Conservation (phyloP, 1,284 basidiomycete species). For the Cryptococcus hybrid region DNA sequence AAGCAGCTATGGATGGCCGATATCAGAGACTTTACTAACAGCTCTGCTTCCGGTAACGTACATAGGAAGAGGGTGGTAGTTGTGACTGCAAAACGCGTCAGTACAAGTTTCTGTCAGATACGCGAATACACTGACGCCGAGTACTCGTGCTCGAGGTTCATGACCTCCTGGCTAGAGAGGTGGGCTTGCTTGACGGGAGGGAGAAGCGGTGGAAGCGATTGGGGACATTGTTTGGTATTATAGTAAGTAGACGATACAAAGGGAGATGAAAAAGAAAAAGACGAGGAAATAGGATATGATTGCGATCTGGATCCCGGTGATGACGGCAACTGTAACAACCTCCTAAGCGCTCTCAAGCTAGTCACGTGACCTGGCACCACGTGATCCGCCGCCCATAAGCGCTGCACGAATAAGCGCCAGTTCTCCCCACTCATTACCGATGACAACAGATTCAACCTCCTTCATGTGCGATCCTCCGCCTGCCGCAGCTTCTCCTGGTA, state of each 20-base stretch:
- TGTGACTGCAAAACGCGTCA: constrained; percentile 53
- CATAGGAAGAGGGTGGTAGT: constrained; percentile 94
- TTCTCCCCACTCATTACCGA: no score
- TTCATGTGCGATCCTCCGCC: no score
- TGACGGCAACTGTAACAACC: no score
- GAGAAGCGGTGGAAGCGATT: constrained; percentile 55
- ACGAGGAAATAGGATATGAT: no score
- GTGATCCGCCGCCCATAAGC: no score
- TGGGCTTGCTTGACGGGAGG: constrained; percentile 43
- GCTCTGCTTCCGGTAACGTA: constrained; percentile 17
- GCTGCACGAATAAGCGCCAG: no score
- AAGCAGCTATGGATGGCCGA: constrained; percentile 61
- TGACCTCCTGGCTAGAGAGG: constrained; percentile 61
- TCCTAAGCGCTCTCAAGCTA: no score
- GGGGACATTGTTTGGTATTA: constrained; percentile 18
- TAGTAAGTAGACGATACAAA: background rate
- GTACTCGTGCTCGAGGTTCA: constrained; percentile 73
- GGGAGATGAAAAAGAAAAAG: background rate
- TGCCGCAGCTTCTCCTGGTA: background rate
- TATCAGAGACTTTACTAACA: background rate
- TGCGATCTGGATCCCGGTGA: no score
- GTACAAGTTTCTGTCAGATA: constrained; percentile 19
- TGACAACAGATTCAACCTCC: no score
- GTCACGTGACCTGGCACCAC: no score
- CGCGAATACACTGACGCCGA: constrained; percentile 43